Percentiles rank a stretch among this genome's conserved stretches.
Evolutionary conservation across 2,329 filamentous ascomycete species (phyloP).

Genomic region (Talaromyces sp.): DNA sequence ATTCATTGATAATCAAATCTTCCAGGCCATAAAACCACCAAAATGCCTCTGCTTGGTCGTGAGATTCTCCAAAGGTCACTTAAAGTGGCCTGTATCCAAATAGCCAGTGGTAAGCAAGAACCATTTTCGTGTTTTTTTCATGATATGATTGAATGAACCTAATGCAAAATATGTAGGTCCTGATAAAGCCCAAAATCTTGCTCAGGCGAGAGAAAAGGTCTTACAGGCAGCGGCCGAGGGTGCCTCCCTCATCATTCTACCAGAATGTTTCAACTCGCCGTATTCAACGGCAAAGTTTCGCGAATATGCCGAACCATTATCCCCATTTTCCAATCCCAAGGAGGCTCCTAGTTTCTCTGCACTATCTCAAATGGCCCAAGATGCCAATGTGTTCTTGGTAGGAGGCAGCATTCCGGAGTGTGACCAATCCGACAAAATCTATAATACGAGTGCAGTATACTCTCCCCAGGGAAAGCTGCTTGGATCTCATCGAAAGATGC

Average conservation of each 20-base stretch:
- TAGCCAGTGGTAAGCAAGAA: not conserved
- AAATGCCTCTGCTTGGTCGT: no score
- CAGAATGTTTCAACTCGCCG: slow-evolving; percentile 1
- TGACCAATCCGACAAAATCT: not conserved
- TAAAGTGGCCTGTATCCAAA: slow-evolving; percentile 1
- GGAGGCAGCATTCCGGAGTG: not conserved
- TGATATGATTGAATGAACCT: no score
- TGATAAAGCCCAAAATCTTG: no score
- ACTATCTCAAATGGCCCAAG: not conserved
- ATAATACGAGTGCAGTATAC: not conserved
- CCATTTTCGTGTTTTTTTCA: not conserved
- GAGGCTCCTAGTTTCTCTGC: not conserved
- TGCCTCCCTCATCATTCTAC: not conserved
- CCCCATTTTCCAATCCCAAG: not conserved
- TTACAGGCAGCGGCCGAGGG: no score
- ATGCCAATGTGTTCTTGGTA: not conserved
- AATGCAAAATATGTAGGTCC: no score
- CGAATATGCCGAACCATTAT: slow-evolving; percentile 1
- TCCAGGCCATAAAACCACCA: no score
- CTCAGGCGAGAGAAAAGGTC: no score
- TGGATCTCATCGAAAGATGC: not conserved
- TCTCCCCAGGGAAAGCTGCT: not conserved
- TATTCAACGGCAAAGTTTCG: slow-evolving; percentile 1
- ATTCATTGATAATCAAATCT: no score
- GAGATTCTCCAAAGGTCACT: not conserved